These are phyloP conservation scores for Paraphoma chrysanthemicola DNA, from an alignment of 2,329 filamentous ascomycete genomes.

Conservation along the genomic window DNA sequence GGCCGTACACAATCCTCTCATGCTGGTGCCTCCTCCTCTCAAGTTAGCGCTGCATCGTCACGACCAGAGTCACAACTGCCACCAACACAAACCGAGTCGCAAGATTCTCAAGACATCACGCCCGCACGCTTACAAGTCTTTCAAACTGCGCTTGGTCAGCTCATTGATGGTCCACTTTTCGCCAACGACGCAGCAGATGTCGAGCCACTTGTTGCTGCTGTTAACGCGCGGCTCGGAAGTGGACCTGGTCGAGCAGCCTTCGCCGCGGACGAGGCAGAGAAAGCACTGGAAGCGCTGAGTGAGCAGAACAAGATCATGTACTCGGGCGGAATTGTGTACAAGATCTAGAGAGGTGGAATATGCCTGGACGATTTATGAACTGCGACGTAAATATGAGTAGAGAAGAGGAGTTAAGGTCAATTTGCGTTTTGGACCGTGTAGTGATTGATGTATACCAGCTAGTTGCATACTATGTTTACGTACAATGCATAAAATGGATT, in stretches of 20 bases:
- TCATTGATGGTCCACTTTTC: conserved; percentile 85
- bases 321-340: conserved; percentile 58
- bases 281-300: conserved; percentile 80
- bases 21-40: conserved; percentile 55
- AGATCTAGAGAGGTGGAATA: conserved; percentile 40
- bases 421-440: no score
- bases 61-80: conserved; percentile 75
- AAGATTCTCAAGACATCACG: conserved; percentile 60
- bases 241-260: conserved; percentile 68
- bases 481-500: no score
- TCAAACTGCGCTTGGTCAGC: conserved; percentile 79
- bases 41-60: conserved; percentile 80
- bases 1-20: conserved; percentile 39
- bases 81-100: conserved; percentile 57
- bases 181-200: conserved; percentile 83
- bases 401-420: no score
- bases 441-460: no score
- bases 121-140: conserved; percentile 74
- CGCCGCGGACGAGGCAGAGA: conserved; percentile 72
- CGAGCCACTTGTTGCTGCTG: conserved; percentile 74
- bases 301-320: conserved; percentile 88
- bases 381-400: no score
- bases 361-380: no score
- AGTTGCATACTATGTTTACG: no score
- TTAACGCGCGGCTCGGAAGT: conserved; percentile 75